Base-by-base conservation (phyloP, 208 protist species). In the Trypanosoma conorhini region DNA sequence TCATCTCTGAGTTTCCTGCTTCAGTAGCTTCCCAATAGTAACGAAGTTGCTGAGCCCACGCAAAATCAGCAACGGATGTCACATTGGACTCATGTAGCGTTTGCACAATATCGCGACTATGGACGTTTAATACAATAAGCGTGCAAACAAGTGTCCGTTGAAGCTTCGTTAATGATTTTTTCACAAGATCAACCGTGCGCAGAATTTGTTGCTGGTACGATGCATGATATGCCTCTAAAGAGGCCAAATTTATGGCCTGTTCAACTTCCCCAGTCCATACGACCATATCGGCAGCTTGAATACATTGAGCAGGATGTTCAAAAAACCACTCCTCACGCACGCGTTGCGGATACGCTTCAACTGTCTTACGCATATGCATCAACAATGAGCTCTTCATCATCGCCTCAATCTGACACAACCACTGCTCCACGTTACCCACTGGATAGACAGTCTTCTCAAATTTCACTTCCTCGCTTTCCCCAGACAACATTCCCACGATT, bases 101-200 rank as follows among this genome's bases (percentile, higher is more conserved):
- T n/a, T 91, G 71, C n/a, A 98, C 85, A 74, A 98, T 97, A 80
- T 99, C 97, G 40, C 97, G 89, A 72, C 86, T 97, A 81, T 99
- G 97, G 52, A 99, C 97, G 71, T 98, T 92, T 54, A 98, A 82
- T 22, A 99, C 95, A 77, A 99, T 98, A 51, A 98, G 86, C 5
- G 95, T 97, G 67, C 92, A 97, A 44, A 99, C 81, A 26, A 98
- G 82, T 26, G 83, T 90, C 21, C 97, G 92, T 77, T 98, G 81
- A 40, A 98, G 79, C 66, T 92, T 91, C 33, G 79, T 95, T 42
- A 98, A 81, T 2, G 92, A 71, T 48, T 77, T 57, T 35, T 96
- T 91, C 35, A 98, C 96, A 54, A 99, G 76, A 22, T 90, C 83
- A 31, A 98, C 96, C 76, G 94, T 96, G 31, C 79, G 74, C 42